Evolutionary conservation across 805 yeast species (phyloP).

Genomic region (Saturnispora silvae): DNA sequence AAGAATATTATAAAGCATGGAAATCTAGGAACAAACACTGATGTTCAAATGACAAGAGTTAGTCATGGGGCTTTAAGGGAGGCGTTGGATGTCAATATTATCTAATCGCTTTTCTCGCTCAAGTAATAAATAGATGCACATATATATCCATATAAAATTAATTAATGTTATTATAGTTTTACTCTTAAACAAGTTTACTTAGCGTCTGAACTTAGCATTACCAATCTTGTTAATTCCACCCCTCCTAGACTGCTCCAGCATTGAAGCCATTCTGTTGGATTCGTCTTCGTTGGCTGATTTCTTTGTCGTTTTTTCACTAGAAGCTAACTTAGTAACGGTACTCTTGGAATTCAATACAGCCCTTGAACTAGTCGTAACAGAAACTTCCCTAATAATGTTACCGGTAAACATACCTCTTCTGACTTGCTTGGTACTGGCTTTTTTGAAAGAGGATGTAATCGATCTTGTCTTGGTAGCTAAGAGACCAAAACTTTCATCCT

Average conservation of each 20-base stretch:
- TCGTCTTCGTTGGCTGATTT: constrained; percentile 8
- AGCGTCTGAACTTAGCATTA: constrained; percentile 6
- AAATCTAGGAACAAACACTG: constrained; percentile 25
- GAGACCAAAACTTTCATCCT: constrained; percentile 12
- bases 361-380: constrained; percentile 22
- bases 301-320: constrained; percentile 3
- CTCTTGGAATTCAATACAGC: constrained; percentile 18
- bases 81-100: constrained; percentile 28
- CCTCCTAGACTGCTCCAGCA: constrained; percentile 12
- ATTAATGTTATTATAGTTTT: too few species aligned
- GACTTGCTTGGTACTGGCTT: constrained; percentile 10
- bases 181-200: neutral
- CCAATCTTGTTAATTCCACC: constrained; percentile 9
- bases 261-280: constrained; percentile 11
- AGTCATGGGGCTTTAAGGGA: constrained; percentile 39
- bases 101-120: too few species aligned
- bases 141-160: too few species aligned
- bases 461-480: constrained; percentile 19
- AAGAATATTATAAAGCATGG: constrained; percentile 37
- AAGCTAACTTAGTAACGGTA: constrained; percentile 21
- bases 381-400: constrained; percentile 20
- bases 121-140: too few species aligned
- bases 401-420: constrained; percentile 19
- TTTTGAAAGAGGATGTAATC: constrained; percentile 23
- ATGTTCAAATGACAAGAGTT: constrained; percentile 29